Evolutionary conservation across 192 early-diverging fungal genomes (phyloP), one percentile per base, ranked within the genome.

Genomic region (Kickxella alabastrina): DNA sequence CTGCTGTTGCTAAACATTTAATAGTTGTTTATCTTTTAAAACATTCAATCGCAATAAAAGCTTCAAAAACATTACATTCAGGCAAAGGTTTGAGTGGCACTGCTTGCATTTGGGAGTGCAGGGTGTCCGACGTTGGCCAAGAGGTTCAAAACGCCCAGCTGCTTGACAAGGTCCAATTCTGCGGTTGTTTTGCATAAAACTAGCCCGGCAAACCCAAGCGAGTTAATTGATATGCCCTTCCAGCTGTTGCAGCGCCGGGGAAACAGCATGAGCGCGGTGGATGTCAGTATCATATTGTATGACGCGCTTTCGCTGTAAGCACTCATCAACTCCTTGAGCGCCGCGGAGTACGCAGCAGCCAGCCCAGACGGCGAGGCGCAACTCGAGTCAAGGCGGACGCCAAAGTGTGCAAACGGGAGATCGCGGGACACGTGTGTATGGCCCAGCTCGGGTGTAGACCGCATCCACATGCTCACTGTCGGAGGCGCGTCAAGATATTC

Each of bases 191-290:
- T 86, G 50, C 64, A 71, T 29, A 86, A 55, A 52, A 86, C 32
- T 54, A 82, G 58, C 0, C 85, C 85, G 6, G 82, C 83, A 65
- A 81, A 81, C n/a, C 81, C 85, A 13, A 87, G 75, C 12, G 80
- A 81, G 54, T 87, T 87, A 14, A 87, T 62, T 14, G 73, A 69
- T 32, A 87, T 59, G 1, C 62, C 63, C 2, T 51, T 43, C 75
- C 56, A 68, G 56, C 39, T 51, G 24, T 54, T 66, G 10, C 45
- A 43, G 18, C 60, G 38, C 21, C 83, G 54, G 18, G 85, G 85
- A 22, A 87, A 77, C 38, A 80, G 45, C 39, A 87, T 32, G 51
- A 87, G 57, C 45, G 73, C 80, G 10, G 60, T 19, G 9, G 48
- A 27, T 3, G 83, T 84, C 54, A 83, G 37, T 15, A 87, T 50